Conservation (phyloP, 73 alveolate species). For the Stentor coeruleus region DNA sequence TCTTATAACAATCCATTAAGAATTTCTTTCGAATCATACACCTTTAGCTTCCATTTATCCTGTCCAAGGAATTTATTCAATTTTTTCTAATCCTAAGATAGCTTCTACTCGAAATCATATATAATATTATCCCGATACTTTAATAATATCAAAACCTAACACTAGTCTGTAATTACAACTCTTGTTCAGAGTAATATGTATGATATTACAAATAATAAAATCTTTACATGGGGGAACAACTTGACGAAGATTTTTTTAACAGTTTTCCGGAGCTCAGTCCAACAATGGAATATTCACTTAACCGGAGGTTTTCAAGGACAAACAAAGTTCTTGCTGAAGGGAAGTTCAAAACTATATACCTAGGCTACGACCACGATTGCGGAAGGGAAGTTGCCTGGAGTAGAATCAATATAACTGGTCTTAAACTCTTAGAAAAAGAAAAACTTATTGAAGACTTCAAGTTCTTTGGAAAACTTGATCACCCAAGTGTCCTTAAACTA, state of each 20-base stretch:
- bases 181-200: too few species aligned
- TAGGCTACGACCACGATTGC: neutral
- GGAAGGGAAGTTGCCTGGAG: constrained; percentile 6
- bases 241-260: neutral
- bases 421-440: neutral
- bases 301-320: neutral
- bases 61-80: too few species aligned
- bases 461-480: neutral
- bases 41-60: too few species aligned
- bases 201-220: too few species aligned
- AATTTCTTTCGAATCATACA: too few species aligned
- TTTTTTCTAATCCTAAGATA: too few species aligned
- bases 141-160: too few species aligned
- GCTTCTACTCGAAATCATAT: too few species aligned
- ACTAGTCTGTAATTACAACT: too few species aligned
- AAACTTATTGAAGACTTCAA: neutral
- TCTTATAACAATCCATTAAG: too few species aligned
- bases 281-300: neutral
- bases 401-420: neutral
- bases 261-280: neutral
- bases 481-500: neutral
- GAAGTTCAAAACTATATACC: neutral
- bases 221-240: neutral
- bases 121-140: too few species aligned
- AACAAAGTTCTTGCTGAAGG: neutral